Base-by-base conservation (phyloP, 176 grass and related monocot species). In the Hordeum marinum region DNA sequence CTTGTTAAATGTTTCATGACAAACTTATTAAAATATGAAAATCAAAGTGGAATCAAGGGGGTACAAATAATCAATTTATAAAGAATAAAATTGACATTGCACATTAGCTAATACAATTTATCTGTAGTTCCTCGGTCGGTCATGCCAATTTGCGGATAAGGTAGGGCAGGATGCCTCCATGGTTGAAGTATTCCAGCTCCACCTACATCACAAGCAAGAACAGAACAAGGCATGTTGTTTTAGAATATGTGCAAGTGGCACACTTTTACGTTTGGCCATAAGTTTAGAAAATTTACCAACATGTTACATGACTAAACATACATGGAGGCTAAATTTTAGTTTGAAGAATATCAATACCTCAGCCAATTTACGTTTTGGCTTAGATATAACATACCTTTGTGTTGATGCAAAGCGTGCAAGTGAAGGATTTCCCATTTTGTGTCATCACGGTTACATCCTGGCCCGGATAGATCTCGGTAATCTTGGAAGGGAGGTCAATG, bases 151-250 rank as follows among this genome's bases (percentile, higher is more conserved):
- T 91, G 34, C 95, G 93, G 79, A 97, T 92, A 76, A 94, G 92
- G 1, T 92, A 97, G 0, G 90, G 95, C 48, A 97, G 95, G 68
- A 97, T 97, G 23, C 95, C 95, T 27, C 92, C 95, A 27, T 97
- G 95, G 82, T 94, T 91, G 82, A 90, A 97, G 82, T 97, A 97
- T 20, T 90, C 84, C 64, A 97, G 74, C 71, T 97, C 95, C 81
- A 97, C 95, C 95, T 97, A 35, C 17, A 85, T 11, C 46, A 34
- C 32, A 77, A 87, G 9, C 21, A 76, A 83, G n/a, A 32, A 32
- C 12, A 63, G 5, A 12, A 29, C 24, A 63, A 40, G 11, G 8
- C 40, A 15, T 15, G 18, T 27, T 63, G 61, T 29, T 14, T 27
- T 63, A 63, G 61, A 63, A 6, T 63, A 55, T 20, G 52, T 55